These are phyloP conservation scores for Termitomyces sp. DNA, from an alignment of 768 basidiomycete species.

Conservation along the genomic window DNA sequence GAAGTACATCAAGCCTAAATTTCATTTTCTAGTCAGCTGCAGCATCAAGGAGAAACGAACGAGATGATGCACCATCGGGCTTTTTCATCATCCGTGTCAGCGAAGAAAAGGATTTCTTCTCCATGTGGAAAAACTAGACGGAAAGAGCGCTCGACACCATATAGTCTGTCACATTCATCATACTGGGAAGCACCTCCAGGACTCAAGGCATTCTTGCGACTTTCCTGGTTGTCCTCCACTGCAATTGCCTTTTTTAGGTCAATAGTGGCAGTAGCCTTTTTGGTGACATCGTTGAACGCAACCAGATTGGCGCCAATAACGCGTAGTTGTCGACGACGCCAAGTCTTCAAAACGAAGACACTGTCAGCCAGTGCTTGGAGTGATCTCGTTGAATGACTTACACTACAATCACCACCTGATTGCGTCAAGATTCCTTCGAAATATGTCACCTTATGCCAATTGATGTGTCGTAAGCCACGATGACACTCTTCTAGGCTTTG, in stretches of 20 bases:
- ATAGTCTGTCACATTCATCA: conserved; percentile 60
- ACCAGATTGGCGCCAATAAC: conserved; percentile 83
- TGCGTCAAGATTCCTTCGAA: conserved; percentile 93
- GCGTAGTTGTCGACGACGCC: conserved; percentile 78
- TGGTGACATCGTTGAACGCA: conserved; percentile 91
- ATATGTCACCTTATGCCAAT: conserved; percentile 94
- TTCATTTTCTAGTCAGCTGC: background rate
- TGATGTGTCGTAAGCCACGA: conserved; percentile 81
- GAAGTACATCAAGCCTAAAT: conserved; percentile 78
- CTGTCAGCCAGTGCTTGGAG: background rate
- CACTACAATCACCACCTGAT: conserved; percentile 87
- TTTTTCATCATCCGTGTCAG: conserved; percentile 89
- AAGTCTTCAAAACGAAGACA: conserved; percentile 43
- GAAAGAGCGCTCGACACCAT: conserved; percentile 80
- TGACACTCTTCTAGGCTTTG: conserved; percentile 92
- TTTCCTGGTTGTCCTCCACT: conserved; percentile 73
- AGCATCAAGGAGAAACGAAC: background rate
- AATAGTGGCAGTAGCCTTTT: conserved; percentile 85
- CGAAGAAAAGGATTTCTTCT: conserved; percentile 84
- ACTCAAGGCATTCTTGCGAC: conserved; percentile 39
- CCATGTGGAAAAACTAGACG: conserved; percentile 71
- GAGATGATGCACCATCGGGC: conserved; percentile 60
- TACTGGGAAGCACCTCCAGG: conserved; percentile 31
- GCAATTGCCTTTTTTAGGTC: conserved; percentile 79
- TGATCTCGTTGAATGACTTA: conserved; percentile 33